A percentile compares a stretch with the other conserved stretches of the same genome.
Conservation (phyloP, 768 basidiomycete genomes). For the Sporobolomyces pararoseus region DNA sequence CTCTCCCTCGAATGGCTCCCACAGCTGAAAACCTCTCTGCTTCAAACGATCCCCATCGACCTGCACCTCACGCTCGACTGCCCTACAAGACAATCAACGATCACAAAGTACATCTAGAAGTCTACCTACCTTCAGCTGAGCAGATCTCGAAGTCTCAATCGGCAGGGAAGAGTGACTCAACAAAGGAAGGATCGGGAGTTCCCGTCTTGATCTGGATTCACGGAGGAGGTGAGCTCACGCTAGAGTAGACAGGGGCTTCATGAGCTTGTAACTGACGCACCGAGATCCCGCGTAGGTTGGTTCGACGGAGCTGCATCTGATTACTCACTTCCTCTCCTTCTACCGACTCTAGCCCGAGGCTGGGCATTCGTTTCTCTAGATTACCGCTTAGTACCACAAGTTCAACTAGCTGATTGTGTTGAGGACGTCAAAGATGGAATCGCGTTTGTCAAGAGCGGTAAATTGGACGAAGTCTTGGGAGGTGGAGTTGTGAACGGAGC, state of each 20-base stretch:
- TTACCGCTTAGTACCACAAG: conserved; percentile 36
- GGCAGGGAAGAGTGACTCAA: neutral
- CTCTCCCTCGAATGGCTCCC: too few relatives aligned
- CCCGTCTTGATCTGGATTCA: conserved; percentile 26
- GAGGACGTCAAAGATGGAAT: conserved; percentile 25
- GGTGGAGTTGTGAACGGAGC: conserved; percentile 20
- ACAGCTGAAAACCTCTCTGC: too few relatives aligned
- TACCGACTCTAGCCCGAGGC: conserved; percentile 25
- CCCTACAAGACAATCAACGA: conserved; percentile 26
- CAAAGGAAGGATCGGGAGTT: neutral
- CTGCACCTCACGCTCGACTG: neutral
- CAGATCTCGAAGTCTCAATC: neutral
- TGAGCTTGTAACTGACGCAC: neutral
- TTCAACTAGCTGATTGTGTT: conserved; percentile 21
- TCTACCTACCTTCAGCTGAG: conserved; percentile 5
- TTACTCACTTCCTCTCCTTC: conserved; percentile 16
- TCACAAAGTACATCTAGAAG: conserved; percentile 31
- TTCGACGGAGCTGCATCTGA: conserved; percentile 37
- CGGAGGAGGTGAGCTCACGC: conserved; percentile 27
- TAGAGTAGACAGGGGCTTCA: neutral
- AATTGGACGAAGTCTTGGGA: conserved; percentile 25
- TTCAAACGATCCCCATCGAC: neutral
- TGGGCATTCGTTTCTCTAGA: conserved; percentile 37
- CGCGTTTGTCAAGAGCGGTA: conserved; percentile 18
- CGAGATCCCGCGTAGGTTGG: conserved; percentile 2